Evolutionary conservation across 2,329 filamentous ascomycete species (phyloP).

Genomic region (Massarina eburnea): DNA sequence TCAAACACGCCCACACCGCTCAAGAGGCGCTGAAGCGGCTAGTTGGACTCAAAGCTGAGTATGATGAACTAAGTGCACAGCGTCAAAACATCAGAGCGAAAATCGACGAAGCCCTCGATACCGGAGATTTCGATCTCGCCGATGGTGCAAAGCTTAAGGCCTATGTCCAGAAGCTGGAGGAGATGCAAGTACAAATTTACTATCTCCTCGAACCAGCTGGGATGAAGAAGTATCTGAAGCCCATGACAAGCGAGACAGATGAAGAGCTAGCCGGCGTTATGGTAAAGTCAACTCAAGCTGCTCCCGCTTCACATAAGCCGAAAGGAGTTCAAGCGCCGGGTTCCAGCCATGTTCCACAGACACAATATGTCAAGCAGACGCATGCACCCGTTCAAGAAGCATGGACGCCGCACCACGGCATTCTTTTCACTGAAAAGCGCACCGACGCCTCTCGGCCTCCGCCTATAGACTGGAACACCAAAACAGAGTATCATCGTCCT

Average conservation of each 20-base stretch:
- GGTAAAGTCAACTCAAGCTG: slow-evolving; percentile 35
- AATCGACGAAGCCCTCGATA: slow-evolving; percentile 33
- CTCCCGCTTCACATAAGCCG: slow-evolving; percentile 17
- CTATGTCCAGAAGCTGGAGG: slow-evolving; percentile 27
- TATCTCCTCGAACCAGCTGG: slow-evolving; percentile 27
- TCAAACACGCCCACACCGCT: slow-evolving; percentile 25
- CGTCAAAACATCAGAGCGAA: slow-evolving; percentile 27
- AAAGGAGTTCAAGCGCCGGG: slow-evolving; percentile 11
- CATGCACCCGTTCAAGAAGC: slow-evolving; percentile 29
- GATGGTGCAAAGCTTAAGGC: slow-evolving; percentile 30
- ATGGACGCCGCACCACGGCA: slow-evolving; percentile 29
- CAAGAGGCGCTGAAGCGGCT: slow-evolving; percentile 37
- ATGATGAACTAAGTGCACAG: slow-evolving; percentile 20
- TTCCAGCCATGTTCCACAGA: slow-evolving; percentile 29
- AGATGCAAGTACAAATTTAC: slow-evolving; percentile 32
- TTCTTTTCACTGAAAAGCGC: slow-evolving; percentile 27
- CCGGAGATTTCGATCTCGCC: slow-evolving; percentile 25
- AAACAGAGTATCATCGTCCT: neutral
- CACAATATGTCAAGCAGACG: slow-evolving; percentile 37
- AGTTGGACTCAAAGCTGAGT: slow-evolving; percentile 17
- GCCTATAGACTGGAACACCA: slow-evolving; percentile 8
- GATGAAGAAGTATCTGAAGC: slow-evolving; percentile 21
- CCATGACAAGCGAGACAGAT: slow-evolving; percentile 11
- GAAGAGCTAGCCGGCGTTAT: slow-evolving; percentile 20
- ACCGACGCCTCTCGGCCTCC: slow-evolving; percentile 16